A percentile compares a stretch with the other conserved stretches of the same genome.
These are phyloP conservation scores for Citrus glauca DNA, from an alignment of 345 rosid species.

Conservation along the genomic window DNA sequence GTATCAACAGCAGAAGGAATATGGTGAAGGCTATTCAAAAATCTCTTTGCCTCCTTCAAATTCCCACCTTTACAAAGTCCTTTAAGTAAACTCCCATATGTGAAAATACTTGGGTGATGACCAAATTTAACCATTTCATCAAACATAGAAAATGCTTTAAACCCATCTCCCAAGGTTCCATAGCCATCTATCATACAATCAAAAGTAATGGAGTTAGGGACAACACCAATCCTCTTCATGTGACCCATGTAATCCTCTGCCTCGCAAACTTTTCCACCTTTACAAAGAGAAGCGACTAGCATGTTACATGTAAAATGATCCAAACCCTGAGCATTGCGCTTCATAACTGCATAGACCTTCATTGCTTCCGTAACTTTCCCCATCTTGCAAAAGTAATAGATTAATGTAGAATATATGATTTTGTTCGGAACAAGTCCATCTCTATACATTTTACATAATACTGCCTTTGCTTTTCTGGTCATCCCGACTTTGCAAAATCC, in stretches of 20 bases:
- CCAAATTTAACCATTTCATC: slow-evolving; percentile 78
- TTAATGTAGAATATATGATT: slow-evolving; percentile 53
- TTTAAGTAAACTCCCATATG: slow-evolving; percentile 77
- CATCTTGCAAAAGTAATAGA: slow-evolving; percentile 52
- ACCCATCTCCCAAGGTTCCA: slow-evolving; percentile 51
- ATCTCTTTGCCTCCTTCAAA: slow-evolving; percentile 51
- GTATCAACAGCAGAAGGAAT: slow-evolving; percentile 64
- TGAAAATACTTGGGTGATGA: slow-evolving; percentile 59
- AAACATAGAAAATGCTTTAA: slow-evolving; percentile 56
- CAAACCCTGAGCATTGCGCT: slow-evolving; percentile 35
- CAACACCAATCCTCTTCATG: slow-evolving; percentile 42
- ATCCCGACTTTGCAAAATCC: slow-evolving; percentile 63
- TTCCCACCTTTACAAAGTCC: slow-evolving; percentile 80
- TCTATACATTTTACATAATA: slow-evolving; percentile 63
- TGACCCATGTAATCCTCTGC: slow-evolving; percentile 65
- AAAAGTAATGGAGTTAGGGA: slow-evolving; percentile 53
- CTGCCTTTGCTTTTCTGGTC: slow-evolving; percentile 44
- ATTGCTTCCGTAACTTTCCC: slow-evolving; percentile 57
- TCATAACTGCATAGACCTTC: slow-evolving; percentile 38
- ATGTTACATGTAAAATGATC: slow-evolving; percentile 52
- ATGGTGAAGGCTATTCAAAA: slow-evolving; percentile 45
- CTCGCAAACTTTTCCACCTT: slow-evolving; percentile 52
- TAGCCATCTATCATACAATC: slow-evolving; percentile 65
- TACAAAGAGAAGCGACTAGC: slow-evolving; percentile 62
- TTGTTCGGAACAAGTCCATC: slow-evolving; percentile 58